A percentile compares a stretch with the other conserved stretches of the same genome.
phyloP scores from a whole-genome alignment of 2,329 filamentous ascomycete species.

The Ramularia collo-cygni region DNA sequence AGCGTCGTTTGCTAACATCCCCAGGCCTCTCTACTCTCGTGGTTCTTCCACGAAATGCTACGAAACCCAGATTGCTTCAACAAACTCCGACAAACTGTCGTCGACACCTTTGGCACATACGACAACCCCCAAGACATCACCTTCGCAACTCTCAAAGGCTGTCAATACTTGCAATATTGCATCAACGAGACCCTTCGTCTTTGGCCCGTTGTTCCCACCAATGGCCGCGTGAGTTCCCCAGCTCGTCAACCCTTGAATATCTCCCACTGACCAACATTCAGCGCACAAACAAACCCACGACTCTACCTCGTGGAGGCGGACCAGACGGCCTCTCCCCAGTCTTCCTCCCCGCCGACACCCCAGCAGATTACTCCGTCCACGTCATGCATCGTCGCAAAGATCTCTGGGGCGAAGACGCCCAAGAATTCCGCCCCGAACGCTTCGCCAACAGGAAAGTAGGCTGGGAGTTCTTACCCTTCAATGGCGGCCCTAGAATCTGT shows the following conservation, averaged over 20 bases:
- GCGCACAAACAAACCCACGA: constrained; percentile 62
- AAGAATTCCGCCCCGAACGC: constrained; percentile 32
- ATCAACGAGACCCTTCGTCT: constrained; percentile 57
- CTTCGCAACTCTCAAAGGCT: constrained; percentile 57
- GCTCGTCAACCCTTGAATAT: no score
- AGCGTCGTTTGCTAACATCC: no score
- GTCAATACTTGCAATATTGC: constrained; percentile 54
- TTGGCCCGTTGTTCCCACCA: constrained; percentile 71
- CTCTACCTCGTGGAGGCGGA: constrained; percentile 58
- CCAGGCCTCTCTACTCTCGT: constrained; percentile 43
- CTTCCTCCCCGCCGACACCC: constrained; percentile 27
- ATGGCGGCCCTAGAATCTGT: constrained; percentile 65
- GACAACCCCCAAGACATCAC: constrained; percentile 40
- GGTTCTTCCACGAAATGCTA: constrained; percentile 48
- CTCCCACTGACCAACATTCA: constrained; percentile 56
- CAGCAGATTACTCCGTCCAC: constrained; percentile 29
- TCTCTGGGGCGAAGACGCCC: constrained; percentile 35
- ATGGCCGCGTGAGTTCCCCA: neutral
- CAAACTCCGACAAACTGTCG: constrained; percentile 45
- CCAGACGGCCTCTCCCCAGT: constrained; percentile 51
- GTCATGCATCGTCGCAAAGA: constrained; percentile 33
- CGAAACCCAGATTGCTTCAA: constrained; percentile 44
- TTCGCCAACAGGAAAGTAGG: constrained; percentile 24
- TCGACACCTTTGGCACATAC: constrained; percentile 41
- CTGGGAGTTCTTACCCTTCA: constrained; percentile 33